Evolutionary conservation across 495 filamentous ascomycete species (phyloP), one percentile per base, ranked within the genome.

Genomic region (Hypoxylon rickii): DNA sequence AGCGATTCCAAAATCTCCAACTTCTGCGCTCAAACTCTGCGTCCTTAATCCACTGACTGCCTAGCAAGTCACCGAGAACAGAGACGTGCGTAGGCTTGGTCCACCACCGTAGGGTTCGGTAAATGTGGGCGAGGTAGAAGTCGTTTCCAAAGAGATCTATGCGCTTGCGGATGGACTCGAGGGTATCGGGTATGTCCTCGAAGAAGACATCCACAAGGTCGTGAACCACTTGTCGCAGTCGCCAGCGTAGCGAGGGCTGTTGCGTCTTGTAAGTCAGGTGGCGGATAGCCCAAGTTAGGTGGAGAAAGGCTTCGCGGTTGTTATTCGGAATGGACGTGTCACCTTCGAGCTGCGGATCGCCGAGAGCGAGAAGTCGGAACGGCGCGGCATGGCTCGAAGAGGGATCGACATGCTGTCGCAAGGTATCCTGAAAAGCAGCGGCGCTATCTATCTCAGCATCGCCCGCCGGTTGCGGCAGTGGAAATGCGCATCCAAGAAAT

Each of bases 321-420:
- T 81, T 74, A 44, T 81, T 78, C 11, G 82, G 82, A 22, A 96
- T 84, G 2, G 88, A 89, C 11, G 89, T 89, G 68, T 96, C 91
- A 61, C 94, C 94, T 71, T 98, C 94, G 19, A 98, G 81, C 67
- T 98, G 94, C 0, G 94, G 94, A 74, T 98, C 94, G 50, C 87
- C 94, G 37, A 98, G 85, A 10, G 90, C 84, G 18, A 98, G 87
- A 3, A 98, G 84, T 21, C 94, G 81, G 71, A 98, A 96, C 2
- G 88, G 88, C 11, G 84, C 90, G 57, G 70, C 51, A 61, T 71
- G 61, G 64, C 63, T 73, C 65, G 65, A 66, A 16, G 51, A 51
- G 33, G 43, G 15, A 1, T 54, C 29, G 20, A 63, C 26, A 59
- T 62, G 51, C 63, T 69, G 42, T 68, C 52, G 51, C 36, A 56